A percentile compares a stretch with the other conserved stretches of the same genome.
Conservation (phyloP, 257 asterid genomes). For the Salvia splendens region DNA sequence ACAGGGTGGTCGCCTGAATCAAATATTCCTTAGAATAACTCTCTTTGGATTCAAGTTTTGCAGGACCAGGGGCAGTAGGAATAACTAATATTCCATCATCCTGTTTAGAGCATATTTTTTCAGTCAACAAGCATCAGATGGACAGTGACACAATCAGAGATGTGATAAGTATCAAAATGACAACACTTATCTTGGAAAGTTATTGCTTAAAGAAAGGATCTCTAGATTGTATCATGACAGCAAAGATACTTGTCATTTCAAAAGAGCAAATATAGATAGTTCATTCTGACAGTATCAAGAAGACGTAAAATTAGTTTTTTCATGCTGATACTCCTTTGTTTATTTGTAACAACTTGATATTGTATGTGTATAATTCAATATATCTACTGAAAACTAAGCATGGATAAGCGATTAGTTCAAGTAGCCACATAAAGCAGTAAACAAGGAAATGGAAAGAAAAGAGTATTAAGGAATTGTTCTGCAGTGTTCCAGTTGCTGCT, state of each 20-base stretch:
- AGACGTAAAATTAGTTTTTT: neutral
- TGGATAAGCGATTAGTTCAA: neutral
- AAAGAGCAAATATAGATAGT: neutral
- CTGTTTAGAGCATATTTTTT: slow-evolving; percentile 42
- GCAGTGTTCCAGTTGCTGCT: neutral
- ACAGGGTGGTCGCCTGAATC: slow-evolving; percentile 52
- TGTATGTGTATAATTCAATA: neutral
- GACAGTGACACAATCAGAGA: neutral
- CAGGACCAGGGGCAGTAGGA: slow-evolving; percentile 69
- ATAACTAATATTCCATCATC: slow-evolving; percentile 87
- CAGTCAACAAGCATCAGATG: slow-evolving; percentile 31
- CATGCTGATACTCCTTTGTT: neutral
- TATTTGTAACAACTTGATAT: neutral
- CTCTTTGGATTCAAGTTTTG: slow-evolving; percentile 86
- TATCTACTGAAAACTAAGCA: neutral
- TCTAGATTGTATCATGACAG: neutral
- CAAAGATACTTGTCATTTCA: neutral
- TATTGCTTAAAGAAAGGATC: slow-evolving; percentile 16
- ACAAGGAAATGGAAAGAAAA: neutral
- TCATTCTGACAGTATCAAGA: slow-evolving; percentile 6
- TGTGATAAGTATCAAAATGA: slow-evolving; percentile 20
- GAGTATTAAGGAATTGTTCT: neutral
- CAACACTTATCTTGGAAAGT: slow-evolving; percentile 7
- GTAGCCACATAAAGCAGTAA: slow-evolving; percentile 15
- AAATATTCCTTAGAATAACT: slow-evolving; percentile 57